Evolutionary conservation across 2,329 filamentous ascomycete genomes (phyloP).

Genomic region (Boeremia exigua): DNA sequence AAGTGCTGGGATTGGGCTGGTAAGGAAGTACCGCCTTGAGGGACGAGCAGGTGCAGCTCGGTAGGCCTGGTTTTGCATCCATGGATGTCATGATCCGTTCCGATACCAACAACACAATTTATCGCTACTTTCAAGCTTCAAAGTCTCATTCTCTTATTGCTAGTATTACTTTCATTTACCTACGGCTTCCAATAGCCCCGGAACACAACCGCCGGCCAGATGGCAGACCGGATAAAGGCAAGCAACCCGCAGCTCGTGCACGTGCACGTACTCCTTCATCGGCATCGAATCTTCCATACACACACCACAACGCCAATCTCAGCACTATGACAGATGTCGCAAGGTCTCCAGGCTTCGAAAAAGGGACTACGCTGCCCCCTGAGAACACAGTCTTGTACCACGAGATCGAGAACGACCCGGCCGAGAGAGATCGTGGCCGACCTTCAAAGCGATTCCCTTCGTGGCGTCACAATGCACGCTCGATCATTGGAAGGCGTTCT

Average conservation of each 20-base stretch:
- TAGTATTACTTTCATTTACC: not conserved
- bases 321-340: not conserved
- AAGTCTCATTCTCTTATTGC: not conserved
- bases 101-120: not conserved
- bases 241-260: not conserved
- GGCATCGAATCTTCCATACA: too few relatives aligned
- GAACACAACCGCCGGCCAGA: not conserved
- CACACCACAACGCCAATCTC: not conserved
- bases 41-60: not conserved
- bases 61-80: not conserved
- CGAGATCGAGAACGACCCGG: not conserved
- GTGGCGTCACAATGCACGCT: not conserved
- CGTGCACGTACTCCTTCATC: not conserved
- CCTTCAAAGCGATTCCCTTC: not conserved
- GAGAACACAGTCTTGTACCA: not conserved
- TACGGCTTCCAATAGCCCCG: not conserved
- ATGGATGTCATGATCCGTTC: not conserved
- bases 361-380: not conserved
- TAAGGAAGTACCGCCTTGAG: constrained; percentile 47
- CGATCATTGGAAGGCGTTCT: not conserved
- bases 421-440: not conserved
- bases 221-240: not conserved
- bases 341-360: not conserved
- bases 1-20: constrained; percentile 51
- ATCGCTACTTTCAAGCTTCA: not conserved